Base-by-base conservation (phyloP, 768 basidiomycete genomes). In the Phylloporus scabripes region DNA sequence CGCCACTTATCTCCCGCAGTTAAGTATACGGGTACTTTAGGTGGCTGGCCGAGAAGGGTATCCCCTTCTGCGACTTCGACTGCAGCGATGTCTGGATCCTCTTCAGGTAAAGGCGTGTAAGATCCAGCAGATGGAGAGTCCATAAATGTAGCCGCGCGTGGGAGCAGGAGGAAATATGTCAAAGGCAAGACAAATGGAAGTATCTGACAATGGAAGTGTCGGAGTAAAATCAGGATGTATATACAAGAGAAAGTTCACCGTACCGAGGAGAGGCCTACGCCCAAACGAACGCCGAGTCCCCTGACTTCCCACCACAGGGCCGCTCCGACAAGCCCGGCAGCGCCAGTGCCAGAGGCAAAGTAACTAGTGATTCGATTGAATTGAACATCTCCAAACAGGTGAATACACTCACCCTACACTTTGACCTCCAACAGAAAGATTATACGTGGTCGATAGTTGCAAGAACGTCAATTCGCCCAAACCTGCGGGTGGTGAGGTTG, bases 301-400 rank as follows among this genome's bases (percentile, higher is more conserved):
- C 96, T 75, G 4, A 98, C 71, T 54, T 92, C 76, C 95, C 95
- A 98, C 96, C 96, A 98, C 11, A 96, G 61, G 33, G 87, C 86
- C 0, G 95, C 92, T 7, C 95, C 95, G 1, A 85, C 86, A 1
- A 99, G 79, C 0, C 95, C 95, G 0, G 95, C 95, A 5, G 87
- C 91, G 1, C 95, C 95, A 0, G 95, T 98, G 0, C 95, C 95
- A 8, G 86, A 85, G 7, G 94, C 85, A 67, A 97, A 99, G 60
- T 92, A 96, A 5, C 87, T 88, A 37, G 2, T 31, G 7, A 10
- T n/a, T 11, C 4, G 1, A n/a, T 29, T 39, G 14, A 49, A 44
- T 28, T 7, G 29, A 40, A 17, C 5, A 3, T 14, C 26, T 1
- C 15, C n/a, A 10, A 6, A 31, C 18, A 12, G 43, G 12, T 12